Percentiles rank a stretch among this genome's conserved stretches.
Conservation (phyloP, 805 yeast genomes). For the Starmerella roubikii region DNA sequence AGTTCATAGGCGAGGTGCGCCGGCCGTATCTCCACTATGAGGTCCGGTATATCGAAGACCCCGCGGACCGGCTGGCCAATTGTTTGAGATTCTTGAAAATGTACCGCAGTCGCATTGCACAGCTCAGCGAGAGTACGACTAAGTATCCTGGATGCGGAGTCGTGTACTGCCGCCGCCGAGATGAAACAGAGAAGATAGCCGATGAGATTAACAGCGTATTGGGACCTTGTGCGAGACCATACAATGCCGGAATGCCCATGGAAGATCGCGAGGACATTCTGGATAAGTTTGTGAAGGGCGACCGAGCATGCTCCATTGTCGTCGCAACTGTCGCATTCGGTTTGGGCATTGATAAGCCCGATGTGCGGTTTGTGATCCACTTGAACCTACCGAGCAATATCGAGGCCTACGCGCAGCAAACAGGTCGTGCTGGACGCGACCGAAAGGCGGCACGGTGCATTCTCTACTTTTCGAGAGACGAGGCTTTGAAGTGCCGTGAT, state of each 20-base stretch:
- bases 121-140: not conserved
- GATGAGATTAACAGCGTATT: conserved; percentile 41
- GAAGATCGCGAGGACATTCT: conserved; percentile 54
- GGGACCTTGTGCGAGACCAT: conserved; percentile 58
- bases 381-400: conserved; percentile 75
- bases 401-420: conserved; percentile 94
- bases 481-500: conserved; percentile 50
- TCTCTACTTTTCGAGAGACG: conserved; percentile 40
- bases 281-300: conserved; percentile 61
- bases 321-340: conserved; percentile 98
- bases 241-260: conserved; percentile 78
- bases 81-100: conserved; percentile 17
- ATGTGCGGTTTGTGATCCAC: conserved; percentile 85
- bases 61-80: conserved; percentile 16
- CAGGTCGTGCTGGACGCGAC: conserved; percentile 97
- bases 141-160: conserved; percentile 43
- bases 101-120: conserved; percentile 15
- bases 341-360: conserved; percentile 96
- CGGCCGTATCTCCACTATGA: conserved; percentile 74
- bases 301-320: conserved; percentile 44
- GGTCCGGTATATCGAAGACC: conserved; percentile 45
- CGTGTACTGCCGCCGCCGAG: conserved; percentile 84
- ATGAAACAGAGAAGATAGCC: conserved; percentile 64
- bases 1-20: conserved; percentile 75
- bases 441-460: conserved; percentile 74